Evolutionary conservation across 108 stramenopile genomes (phyloP), one percentile per base, ranked within the genome.

Genomic region (Nannochloropsis gaditana): DNA sequence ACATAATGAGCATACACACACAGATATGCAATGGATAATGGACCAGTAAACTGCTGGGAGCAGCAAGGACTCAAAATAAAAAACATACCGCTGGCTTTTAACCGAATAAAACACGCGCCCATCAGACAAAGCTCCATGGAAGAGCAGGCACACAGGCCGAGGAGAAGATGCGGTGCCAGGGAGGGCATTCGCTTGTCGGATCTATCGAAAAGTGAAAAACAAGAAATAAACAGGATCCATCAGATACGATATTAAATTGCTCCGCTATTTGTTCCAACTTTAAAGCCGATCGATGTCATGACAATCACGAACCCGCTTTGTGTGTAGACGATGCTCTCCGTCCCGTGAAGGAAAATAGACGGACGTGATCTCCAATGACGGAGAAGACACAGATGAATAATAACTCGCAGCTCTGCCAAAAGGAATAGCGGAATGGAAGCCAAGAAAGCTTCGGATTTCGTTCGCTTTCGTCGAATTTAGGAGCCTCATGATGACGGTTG

Each of bases 311-410:
- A 73, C 59, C 59, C 59, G 59, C 59, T 73, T 73, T 15, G n/a
- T n/a, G 59, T 73, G 59, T 73, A 73, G 6, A n/a, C n/a, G 59
- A 73, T 73, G 59, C 59, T 73, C 19, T n/a, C 59, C 59, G 59
- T 73, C 59, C 19, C 59, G 59, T 15, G 59, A 73, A 3, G 59
- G 59, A 6, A 73, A n/a, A n/a, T n/a, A 73, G n/a, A 73, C 15
- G n/a, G 59, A 73, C 19, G 59, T 73, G 19, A 73, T 73, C 59
- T 73, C 59, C 6, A 73, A 6, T 73, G 5, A 15, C 19, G 59
- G 6, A n/a, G 59, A 4, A 15, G 6, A 4, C 3, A n/a, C 59
- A 8, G 59, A 15, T n/a, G 4, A 15, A 73, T 15, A 15, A 8
- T 3, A 3, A n/a, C 5, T 73, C 2, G 59, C n/a, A n/a, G 59